Percentiles rank a stretch among this genome's conserved stretches.
Conservation (phyloP, 1,139 yeast species). For the Nadsonia starkeyi-henricii region DNA sequence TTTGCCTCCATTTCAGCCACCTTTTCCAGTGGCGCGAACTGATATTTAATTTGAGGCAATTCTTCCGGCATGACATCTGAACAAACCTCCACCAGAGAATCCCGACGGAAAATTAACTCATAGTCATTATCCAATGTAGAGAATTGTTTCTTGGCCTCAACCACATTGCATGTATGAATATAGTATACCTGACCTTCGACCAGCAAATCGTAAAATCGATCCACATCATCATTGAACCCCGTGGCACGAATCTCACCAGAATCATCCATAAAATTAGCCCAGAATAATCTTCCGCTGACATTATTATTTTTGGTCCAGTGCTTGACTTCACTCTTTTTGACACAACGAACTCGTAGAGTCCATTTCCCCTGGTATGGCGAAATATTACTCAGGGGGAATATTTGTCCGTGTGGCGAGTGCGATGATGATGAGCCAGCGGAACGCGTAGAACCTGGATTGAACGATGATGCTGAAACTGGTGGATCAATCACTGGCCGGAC, state of each 20-base stretch:
- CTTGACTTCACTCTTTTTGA: slow-evolving; percentile 75
- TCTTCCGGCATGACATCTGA: slow-evolving; percentile 40
- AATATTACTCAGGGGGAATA: slow-evolving; percentile 65
- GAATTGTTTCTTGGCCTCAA: slow-evolving; percentile 75
- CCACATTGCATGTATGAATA: slow-evolving; percentile 68
- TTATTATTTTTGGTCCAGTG: slow-evolving; percentile 66
- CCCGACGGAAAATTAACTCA: slow-evolving; percentile 72
- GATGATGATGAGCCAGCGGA: no score
- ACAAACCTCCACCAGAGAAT: slow-evolving; percentile 51
- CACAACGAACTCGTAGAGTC: slow-evolving; percentile 87
- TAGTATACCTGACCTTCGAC: slow-evolving; percentile 87
- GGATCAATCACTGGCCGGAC: no score
- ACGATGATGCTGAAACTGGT: background rate
- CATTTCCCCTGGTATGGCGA: slow-evolving; percentile 86
- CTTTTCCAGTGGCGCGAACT: slow-evolving; percentile 56
- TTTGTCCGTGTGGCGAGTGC: slow-evolving; percentile 17
- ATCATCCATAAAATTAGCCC: slow-evolving; percentile 79
- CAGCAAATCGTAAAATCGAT: slow-evolving; percentile 54
- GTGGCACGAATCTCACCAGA: slow-evolving; percentile 95
- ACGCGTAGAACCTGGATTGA: background rate
- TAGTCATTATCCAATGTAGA: slow-evolving; percentile 77
- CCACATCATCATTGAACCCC: slow-evolving; percentile 82
- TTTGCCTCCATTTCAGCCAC: slow-evolving; percentile 58
- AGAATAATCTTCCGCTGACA: slow-evolving; percentile 85
- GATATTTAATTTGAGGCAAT: slow-evolving; percentile 70